Evolutionary conservation across 768 basidiomycete genomes (phyloP), one percentile per base, ranked within the genome.

Genomic region (Lactarius sp.): DNA sequence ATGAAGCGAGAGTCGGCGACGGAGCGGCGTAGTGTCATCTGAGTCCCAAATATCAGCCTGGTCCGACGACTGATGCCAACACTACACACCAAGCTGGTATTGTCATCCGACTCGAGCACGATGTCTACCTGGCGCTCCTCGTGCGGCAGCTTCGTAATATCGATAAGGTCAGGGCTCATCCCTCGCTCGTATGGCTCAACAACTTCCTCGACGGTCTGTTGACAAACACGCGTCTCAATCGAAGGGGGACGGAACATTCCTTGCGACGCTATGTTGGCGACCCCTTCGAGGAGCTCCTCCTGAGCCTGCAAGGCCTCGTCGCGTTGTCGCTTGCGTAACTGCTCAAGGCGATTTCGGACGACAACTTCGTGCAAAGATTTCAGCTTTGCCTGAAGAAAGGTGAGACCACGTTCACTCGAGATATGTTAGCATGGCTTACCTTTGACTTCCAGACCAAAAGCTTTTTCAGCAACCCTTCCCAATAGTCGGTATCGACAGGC

Each of bases 401-500:
- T 63, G 55, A 67, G n/a, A 64, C 47, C 36, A 16, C 47, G 44
- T 16, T 36, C 31, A 20, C 33, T 46, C 18, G 8, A 53, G n/a
- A 16, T 52, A 60, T 52, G 1, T 59, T 56, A 46, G 7, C 1
- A 68, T 69, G 52, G 44, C 50, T 44, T 69, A 93, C 94, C 79
- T 98, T 98, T 22, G 97, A 90, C 77, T 98, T 98, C 88, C 92
- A 97, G 3, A 98, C 96, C 27, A 98, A 78, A 39, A 99, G 75
- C 73, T 91, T 97, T 75, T 94, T 91, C 61, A 98, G 75, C 8
- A 99, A 76, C 52, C 85, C 81, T 75, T 98, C 97, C 97, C 97
- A 99, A 72, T 98, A 99, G 74, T 99, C 97, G 12, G 86, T 90
- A 75, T 99, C 97, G 41, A 99, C 83, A 2, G 94, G 94, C 75